Base-by-base conservation (phyloP, 2,329 filamentous ascomycete genomes). In the Scedosporium aurantiacum region DNA sequence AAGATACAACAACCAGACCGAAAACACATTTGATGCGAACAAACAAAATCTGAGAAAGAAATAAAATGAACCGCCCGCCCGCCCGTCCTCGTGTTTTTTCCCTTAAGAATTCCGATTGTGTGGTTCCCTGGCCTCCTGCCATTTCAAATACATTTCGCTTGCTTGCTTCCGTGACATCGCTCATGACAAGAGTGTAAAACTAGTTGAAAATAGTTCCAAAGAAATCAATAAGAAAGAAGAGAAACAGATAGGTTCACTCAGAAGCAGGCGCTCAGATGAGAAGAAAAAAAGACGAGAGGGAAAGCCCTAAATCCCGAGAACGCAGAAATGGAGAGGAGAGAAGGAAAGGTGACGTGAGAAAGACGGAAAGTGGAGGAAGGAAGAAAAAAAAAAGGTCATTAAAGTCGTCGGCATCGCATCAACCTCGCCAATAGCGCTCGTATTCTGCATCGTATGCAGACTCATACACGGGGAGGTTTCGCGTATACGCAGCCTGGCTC, bases 401-500 rank as follows among this genome's bases (percentile, higher is more conserved):
- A 43, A 18, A 40, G 32, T 57, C 50, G 40, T 63, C 52, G 18
- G 58, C 54, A 41, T 63, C 43, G 7, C 40, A 41, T 43, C 57
- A 58, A 18, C 21, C 12, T 54, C 32, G 18, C 45, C 45, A 52
- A 23, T 37, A n/a, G 6, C 45, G 43, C 10, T 65, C 64, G 45
- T 57, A 60, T 37, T 61, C 54, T n/a, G 55, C 52, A 23, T 40
- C 43, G 23, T 68, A 67, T 4, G 61, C 50, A 37, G 32, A 37
- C 50, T 70, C 69, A 14, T 63, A 65, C 52, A 62, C 63, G 23
- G 60, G 63, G 40, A 59, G 61, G 54, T 65, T 63, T 23, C 73
- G 73, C 2, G 70, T 67, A 65, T 71, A 78, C 16, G 79, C 76
- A 2, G 80, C 75, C 63, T 81, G 80, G 63, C 81, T 84, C 37